Conservation (phyloP, 2,329 filamentous ascomycete species). For the Colletotrichum scovillei region DNA sequence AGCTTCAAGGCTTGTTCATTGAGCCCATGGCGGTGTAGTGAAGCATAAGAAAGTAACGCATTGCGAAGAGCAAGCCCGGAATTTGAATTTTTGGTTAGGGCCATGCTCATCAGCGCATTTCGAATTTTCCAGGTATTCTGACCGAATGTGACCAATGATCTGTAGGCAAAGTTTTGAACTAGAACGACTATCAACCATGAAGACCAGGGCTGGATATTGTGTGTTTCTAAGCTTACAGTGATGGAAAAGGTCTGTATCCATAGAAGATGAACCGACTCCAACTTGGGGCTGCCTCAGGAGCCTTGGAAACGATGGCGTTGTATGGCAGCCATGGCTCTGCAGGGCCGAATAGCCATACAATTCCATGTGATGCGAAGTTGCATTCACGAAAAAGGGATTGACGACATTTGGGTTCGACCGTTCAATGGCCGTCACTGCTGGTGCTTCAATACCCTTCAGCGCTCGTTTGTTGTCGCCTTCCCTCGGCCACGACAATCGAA, state of each 20-base stretch:
- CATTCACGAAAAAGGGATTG: not conserved
- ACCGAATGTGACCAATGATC: constrained; percentile 4
- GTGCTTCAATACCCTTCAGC: not conserved
- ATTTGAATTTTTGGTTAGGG: not conserved
- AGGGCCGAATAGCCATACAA: not conserved
- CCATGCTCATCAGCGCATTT: constrained; percentile 3
- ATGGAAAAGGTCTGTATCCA: not conserved
- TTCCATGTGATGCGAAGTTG: constrained; percentile 7
- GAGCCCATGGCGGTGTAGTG: constrained; percentile 7
- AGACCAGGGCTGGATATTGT: not conserved
- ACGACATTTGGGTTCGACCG: accelerated
- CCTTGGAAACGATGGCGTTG: not conserved
- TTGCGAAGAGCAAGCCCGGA: not conserved
- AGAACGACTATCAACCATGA: not conserved
- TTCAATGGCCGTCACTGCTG: too few species aligned
- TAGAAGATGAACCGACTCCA: not conserved
- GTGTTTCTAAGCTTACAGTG: not conserved
- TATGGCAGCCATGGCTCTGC: not conserved
- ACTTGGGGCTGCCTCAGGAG: not conserved
- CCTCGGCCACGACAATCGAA: constrained; percentile 15
- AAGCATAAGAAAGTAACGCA: not conserved
- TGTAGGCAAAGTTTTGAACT: constrained; percentile 9
- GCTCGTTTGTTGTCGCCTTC: constrained; percentile 1
- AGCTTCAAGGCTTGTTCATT: not conserved
- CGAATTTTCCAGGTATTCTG: constrained; percentile 5